Base-by-base conservation (phyloP, 1,284 basidiomycete genomes). In the Ustilago bromivora region DNA sequence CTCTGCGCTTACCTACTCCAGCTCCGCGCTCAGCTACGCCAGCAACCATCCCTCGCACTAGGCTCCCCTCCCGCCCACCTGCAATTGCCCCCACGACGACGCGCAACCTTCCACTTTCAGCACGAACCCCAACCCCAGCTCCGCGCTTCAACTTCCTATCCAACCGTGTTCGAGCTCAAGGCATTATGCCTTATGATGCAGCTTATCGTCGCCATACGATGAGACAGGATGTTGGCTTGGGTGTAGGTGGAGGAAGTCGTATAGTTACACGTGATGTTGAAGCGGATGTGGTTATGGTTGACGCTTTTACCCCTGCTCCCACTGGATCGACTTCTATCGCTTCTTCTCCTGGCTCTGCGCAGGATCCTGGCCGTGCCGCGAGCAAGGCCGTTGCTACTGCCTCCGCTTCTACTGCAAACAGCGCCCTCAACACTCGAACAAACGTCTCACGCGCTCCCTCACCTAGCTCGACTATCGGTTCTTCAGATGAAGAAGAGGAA, bases 281-380 rank as follows among this genome's bases (percentile, higher is more conserved):
- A 11, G 46, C 6, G 11, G 57, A 59, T 36, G 57, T 59, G 32
- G 43, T 59, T 9, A 59, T 51, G 57, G 15, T 47, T 7, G 57
- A 59, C 12, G 8, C 46, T 17, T 28, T 47, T 31, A 19, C 34
- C 15, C 31, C 23, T 28, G 5, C 41, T 34, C 5, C n/a, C 15
- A 54, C 31, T 32, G 51, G 4, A 13, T 6, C 3, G 11, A 15
- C 31, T 23, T 5, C 32, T 11, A 53, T 12, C 12, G 13, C 13
- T 32, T 7, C n/a, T 19, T n/a, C 53, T n/a, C 53, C 34, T 36
- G 23, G 23, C 23, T 23, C 23, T 23, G 23, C 23, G 23, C 23
- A 23, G 23, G 23, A 23, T n/a, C 53, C 34, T 36, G 34, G 5
- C 23, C 23, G 23, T 28, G 23, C 23, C 23, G 23, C 32, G 7